Evolutionary conservation across 108 stramenopile species (phyloP), one percentile per base, ranked within the genome.

Genomic region (Bacterosira constricta): DNA sequence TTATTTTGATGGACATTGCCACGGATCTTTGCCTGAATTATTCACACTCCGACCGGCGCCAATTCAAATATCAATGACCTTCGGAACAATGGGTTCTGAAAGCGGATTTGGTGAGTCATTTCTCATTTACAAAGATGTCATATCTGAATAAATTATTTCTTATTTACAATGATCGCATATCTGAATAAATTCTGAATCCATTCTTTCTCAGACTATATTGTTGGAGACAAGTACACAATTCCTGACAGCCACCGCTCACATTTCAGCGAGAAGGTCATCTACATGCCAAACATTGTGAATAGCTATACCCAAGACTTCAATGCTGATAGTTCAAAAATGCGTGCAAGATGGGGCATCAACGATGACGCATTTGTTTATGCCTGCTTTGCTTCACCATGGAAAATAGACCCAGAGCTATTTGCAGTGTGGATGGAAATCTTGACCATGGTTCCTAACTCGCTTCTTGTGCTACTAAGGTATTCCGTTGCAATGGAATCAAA

Each of bases 311-410:
- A 58, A 9, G 20, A 12, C 18, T 13, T 4, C 56, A 58, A 21
- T 58, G 56, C 37, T 18, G 56, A 58, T 36, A 27, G 56, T 4
- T 58, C 4, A 3, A 18, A 58, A 36, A 58, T 58, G 8, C 32
- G 56, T 2, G 13, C 34, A 58, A 35, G 15, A 12, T 36, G 37
- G 34, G 56, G 56, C 11, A 58, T 58, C 21, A 7, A 18, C 18
- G 56, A 37, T 18, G 56, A 58, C n/a, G 29, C 34, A 7, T 58
- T 58, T 58, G 56, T 58, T 12, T 58, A 58, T 37, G 56, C 56
- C 12, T 36, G 56, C n/a, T 58, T 58, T 58, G 6, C 56, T 9
- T 35, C 34, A 8, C 34, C 34, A 20, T 58, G 17, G 20, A 58
- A 58, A 17, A 58, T 58, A 13, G 32, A 27, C 13, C 56, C 56